phyloP scores from a whole-genome alignment of 2,329 filamentous ascomycete genomes.

The Pseudopyrenochaeta lycopersici region DNA sequence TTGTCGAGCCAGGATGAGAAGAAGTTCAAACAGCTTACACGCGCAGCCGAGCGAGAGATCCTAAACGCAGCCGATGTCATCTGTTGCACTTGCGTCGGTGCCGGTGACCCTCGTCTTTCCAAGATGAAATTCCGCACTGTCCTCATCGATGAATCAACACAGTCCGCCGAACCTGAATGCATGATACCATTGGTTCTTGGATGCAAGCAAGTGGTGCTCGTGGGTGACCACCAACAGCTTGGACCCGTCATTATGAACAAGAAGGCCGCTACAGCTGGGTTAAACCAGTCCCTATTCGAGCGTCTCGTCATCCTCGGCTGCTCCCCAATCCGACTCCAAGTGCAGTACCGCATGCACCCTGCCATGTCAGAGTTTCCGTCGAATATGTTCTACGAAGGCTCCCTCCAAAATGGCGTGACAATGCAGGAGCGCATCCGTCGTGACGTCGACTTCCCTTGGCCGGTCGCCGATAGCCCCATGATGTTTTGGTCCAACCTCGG shows the following conservation, averaged over 20 bases:
- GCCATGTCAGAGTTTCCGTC: constrained; percentile 97
- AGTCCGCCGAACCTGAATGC: constrained; percentile 97
- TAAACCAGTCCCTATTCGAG: constrained; percentile 99
- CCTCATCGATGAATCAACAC: constrained; percentile 96
- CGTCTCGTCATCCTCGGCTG: constrained; percentile 91
- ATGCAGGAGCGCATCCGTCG: constrained; percentile 86
- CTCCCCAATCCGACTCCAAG: constrained; percentile 90
- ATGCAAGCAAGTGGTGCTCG: constrained; percentile 98
- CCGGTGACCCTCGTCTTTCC: constrained; percentile 90
- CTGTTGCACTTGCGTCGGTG: constrained; percentile 97
- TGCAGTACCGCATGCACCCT: constrained; percentile 99
- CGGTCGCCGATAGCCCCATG: constrained; percentile 92
- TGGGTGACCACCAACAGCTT: constrained; percentile 97
- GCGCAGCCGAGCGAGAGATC: constrained; percentile 93
- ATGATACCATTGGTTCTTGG: constrained; percentile 98
- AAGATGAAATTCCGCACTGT: constrained; percentile 99
- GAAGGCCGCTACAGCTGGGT: constrained; percentile 95
- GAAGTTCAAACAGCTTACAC: constrained; percentile 95
- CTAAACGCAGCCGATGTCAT: constrained; percentile 96
- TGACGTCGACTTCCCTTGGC: constrained; percentile 98
- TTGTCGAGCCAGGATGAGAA: constrained; percentile 96
- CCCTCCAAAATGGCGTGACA: constrained; percentile 94
- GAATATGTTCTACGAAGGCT: constrained; percentile 99
- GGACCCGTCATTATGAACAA: constrained; percentile 99
- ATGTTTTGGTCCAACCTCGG: constrained; percentile 99